A percentile compares a stretch with the other conserved stretches of the same genome.
These are phyloP conservation scores for Ceratopteris richardii DNA, from an alignment of 75 land plant genomes.

Conservation along the genomic window DNA sequence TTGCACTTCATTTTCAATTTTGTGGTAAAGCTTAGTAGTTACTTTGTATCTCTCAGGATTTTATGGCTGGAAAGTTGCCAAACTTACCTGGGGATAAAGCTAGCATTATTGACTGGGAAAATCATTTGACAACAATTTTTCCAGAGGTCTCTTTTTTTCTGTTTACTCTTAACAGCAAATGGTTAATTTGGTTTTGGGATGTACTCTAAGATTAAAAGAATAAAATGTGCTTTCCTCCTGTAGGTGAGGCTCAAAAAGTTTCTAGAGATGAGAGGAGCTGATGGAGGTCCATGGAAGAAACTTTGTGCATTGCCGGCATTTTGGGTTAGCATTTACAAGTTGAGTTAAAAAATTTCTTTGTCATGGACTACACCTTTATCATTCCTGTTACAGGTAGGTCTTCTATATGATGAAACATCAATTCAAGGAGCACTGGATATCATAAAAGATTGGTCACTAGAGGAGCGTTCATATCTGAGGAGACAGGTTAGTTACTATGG, in stretches of 20 bases:
- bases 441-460: conserved; percentile 77
- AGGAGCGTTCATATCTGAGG: conserved; percentile 81
- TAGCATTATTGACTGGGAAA: conserved; percentile 91
- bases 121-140: conserved; percentile 94
- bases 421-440: conserved; percentile 76
- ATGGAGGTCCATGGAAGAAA: conserved; percentile 99
- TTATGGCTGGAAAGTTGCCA: conserved; percentile 82
- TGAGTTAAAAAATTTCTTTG: neutral
- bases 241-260: conserved; percentile 95
- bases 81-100: conserved; percentile 77
- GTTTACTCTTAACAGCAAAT: neutral
- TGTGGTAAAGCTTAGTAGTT: neutral
- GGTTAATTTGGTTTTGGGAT: no score
- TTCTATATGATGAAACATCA: conserved; percentile 86
- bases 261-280: conserved; percentile 99
- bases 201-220: no score
- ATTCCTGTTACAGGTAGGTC: conserved; percentile 55
- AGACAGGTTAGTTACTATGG: conserved; percentile 52
- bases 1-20: neutral
- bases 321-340: conserved; percentile 48
- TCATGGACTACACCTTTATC: neutral
- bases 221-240: conserved; percentile 5
- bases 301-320: conserved; percentile 97
- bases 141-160: conserved; percentile 87
- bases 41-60: conserved; percentile 58